phyloP scores from a whole-genome alignment of 495 filamentous ascomycete genomes.

The Wilcoxina mikolae region DNA sequence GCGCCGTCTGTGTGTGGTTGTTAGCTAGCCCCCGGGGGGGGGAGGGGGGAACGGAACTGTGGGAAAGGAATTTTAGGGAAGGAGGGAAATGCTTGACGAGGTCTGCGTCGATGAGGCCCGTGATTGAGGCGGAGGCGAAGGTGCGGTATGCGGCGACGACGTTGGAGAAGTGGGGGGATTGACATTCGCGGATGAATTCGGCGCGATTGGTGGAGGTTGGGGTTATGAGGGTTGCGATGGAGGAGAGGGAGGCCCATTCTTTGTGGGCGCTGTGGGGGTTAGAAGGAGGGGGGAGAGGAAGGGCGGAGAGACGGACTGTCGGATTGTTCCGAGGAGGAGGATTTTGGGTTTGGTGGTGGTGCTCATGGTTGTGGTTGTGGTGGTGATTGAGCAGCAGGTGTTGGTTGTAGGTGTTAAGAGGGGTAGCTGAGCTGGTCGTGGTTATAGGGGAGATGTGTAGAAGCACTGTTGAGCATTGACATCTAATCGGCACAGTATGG shows the following conservation, averaged over 20 bases:
- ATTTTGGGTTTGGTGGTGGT: constrained; percentile 40
- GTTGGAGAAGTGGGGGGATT: constrained; percentile 50
- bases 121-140: constrained; percentile 49
- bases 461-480: too few relatives aligned
- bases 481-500: too few relatives aligned
- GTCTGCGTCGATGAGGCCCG: constrained; percentile 55
- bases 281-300: constrained; percentile 8
- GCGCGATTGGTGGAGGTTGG: constrained; percentile 40
- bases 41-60: constrained; percentile 29
- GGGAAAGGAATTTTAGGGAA: constrained; percentile 39
- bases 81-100: constrained; percentile 45
- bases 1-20: constrained; percentile 29
- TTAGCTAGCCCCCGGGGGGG: constrained; percentile 30
- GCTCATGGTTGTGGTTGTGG: too few relatives aligned
- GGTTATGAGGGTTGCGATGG: constrained; percentile 38
- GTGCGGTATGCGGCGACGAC: constrained; percentile 62
- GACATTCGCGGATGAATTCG: constrained; percentile 62
- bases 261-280: constrained; percentile 29
- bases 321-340: constrained; percentile 43
- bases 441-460: too few relatives aligned
- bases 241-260: constrained; percentile 38
- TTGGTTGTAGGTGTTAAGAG: too few relatives aligned
- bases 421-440: too few relatives aligned
- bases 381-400: too few relatives aligned
- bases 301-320: constrained; percentile 36